Percentiles rank a stretch among this genome's conserved stretches.
These are phyloP conservation scores for Lodderomyces elongisporus DNA, from an alignment of 1,139 yeast species.

Conservation along the genomic window DNA sequence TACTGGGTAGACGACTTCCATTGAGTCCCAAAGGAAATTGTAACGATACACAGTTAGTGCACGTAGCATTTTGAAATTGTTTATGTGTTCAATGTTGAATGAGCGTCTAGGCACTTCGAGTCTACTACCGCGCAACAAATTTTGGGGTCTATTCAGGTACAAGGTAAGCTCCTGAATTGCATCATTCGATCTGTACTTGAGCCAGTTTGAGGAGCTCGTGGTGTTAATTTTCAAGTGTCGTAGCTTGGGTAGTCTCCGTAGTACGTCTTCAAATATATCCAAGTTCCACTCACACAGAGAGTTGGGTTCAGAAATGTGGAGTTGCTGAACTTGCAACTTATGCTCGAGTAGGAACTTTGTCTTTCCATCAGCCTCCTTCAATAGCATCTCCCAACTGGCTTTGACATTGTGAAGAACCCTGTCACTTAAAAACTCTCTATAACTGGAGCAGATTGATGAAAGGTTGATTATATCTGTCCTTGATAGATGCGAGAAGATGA, in stretches of 20 bases:
- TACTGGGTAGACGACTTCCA: slow-evolving; percentile 5
- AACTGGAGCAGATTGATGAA: slow-evolving; percentile 17
- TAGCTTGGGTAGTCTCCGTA: slow-evolving; percentile 20
- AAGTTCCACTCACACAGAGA: slow-evolving; percentile 42
- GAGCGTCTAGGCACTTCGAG: slow-evolving; percentile 13
- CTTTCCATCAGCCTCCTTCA: slow-evolving; percentile 10
- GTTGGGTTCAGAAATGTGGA: slow-evolving; percentile 31
- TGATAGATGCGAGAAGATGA: slow-evolving; percentile 17
- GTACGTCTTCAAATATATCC: slow-evolving; percentile 23
- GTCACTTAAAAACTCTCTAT: slow-evolving; percentile 18
- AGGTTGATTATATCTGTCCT: slow-evolving; percentile 22
- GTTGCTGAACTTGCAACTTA: slow-evolving; percentile 12
- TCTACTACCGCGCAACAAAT: slow-evolving; percentile 8
- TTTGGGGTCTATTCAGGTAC: slow-evolving; percentile 18
- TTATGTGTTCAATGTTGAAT: slow-evolving; percentile 31
- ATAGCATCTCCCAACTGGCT: slow-evolving; percentile 28
- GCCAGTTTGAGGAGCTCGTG: slow-evolving; percentile 38
- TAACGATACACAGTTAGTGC: slow-evolving; percentile 24
- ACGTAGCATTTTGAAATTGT: slow-evolving; percentile 18
- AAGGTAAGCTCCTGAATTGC: slow-evolving; percentile 21
- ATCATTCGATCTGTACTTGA: slow-evolving; percentile 28
- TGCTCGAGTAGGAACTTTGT: slow-evolving; percentile 9
- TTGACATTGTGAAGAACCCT: slow-evolving; percentile 23
- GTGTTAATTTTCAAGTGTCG: slow-evolving; percentile 25
- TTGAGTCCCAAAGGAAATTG: slow-evolving; percentile 29